Conservation (phyloP, 176 grass and related monocot species). For the Paspalum notatum region DNA sequence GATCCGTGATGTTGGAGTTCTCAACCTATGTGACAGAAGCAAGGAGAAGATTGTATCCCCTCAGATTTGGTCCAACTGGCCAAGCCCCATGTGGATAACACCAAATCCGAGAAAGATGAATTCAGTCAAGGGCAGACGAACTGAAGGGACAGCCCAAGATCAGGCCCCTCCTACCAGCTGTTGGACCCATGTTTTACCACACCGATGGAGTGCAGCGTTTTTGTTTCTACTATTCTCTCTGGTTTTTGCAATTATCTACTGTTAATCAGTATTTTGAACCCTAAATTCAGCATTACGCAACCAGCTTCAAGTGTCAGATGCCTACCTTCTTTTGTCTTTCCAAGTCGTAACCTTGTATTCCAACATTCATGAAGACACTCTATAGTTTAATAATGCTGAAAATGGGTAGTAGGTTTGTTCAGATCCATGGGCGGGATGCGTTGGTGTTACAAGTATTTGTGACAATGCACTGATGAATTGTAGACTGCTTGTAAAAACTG, state of each 20-base stretch:
- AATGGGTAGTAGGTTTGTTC: neutral
- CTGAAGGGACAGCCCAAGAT: neutral
- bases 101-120: slow-evolving; percentile 6
- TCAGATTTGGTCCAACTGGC: slow-evolving; percentile 27
- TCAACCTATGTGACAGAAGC: neutral
- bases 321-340: neutral
- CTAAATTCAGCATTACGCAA: neutral
- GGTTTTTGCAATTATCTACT: neutral
- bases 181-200: neutral
- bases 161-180: neutral
- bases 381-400: neutral
- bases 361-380: neutral
- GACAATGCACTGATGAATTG: neutral
- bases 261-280: neutral
- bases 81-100: neutral
- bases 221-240: neutral
- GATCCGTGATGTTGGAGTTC: neutral
- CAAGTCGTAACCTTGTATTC: neutral
- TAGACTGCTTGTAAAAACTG: neutral
- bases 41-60: slow-evolving; percentile 3
- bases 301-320: neutral
- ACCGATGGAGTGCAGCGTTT: neutral
- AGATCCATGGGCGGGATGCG: neutral
- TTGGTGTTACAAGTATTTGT: neutral
- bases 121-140: neutral